Evolutionary conservation across 805 yeast species (phyloP), one percentile per base, ranked within the genome.

Genomic region (Schwanniomyces vanrijiae): DNA sequence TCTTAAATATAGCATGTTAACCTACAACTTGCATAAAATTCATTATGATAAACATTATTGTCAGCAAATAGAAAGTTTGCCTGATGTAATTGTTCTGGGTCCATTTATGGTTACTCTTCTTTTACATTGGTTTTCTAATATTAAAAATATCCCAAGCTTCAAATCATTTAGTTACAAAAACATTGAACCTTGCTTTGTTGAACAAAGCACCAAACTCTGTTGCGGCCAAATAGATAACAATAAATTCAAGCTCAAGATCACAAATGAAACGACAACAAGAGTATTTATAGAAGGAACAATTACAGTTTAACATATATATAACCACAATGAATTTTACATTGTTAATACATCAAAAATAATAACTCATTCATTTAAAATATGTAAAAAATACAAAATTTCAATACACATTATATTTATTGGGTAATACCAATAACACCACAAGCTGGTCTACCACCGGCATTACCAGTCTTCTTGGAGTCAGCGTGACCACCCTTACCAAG

Each of bases 401-500:
- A 31, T 13, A 16, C 20, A 43, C 11, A 33, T 37, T 33, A 40
- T 37, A 40, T 37, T 55, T 69, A 71, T 47, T 68, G 62, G 52
- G 89, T 57, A 54, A 85, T 61, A 55, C 97, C 97, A 77, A 91
- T 90, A 65, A 91, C 97, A 78, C 98, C 98, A 78, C 98, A 91
- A 55, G 98, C 98, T 59, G 94, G 88, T 84, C 98, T 90, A 58
- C 86, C 91, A 70, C 98, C 98, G 51, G 98, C 97, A 66, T 91
- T 90, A 78, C 97, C 97, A 58, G 97, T 90, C 78, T 86, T 90
- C 75, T 87, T 81, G 54, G 96, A 88, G 72, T 89, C 96, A 50
- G 88, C 84, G 66, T 84, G 83, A 53, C 90, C 96, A 72, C 97
- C 96, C 78, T 88, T 86, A 69, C 97, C 97, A 64, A 88, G 84